Conservation (phyloP, 345 rosid genomes). For the Sapria himalayana region DNA sequence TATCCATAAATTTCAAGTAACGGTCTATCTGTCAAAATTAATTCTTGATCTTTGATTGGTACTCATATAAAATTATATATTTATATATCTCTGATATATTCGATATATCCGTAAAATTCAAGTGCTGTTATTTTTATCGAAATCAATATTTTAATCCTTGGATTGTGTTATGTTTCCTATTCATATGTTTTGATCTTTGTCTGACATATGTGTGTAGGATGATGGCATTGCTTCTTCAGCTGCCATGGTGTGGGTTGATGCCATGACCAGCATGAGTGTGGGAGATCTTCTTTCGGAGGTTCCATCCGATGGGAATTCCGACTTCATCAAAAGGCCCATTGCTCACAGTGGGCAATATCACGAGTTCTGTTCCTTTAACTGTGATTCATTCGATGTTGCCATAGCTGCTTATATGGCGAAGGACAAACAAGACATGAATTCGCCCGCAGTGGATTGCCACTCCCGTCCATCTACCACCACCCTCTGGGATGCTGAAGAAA, state of each 20-base stretch:
- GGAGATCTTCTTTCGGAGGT: conserved; percentile 78
- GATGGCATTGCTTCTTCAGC: conserved; percentile 29
- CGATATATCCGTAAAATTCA: no score
- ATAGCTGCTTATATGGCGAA: conserved; percentile 85
- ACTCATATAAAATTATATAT: no score
- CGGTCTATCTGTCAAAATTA: no score
- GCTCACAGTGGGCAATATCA: conserved; percentile 27
- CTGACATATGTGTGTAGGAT: no score
- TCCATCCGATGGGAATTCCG: conserved; percentile 23
- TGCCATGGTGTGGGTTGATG: conserved; percentile 93
- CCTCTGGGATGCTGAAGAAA: conserved; percentile 94
- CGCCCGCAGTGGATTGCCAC: no score
- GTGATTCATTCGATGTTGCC: conserved; percentile 96
- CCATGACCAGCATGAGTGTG: conserved; percentile 72
- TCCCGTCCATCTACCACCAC: conserved; percentile 48
- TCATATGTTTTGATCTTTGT: no score
- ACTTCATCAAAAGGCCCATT: conserved; percentile 19
- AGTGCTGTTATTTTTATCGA: no score
- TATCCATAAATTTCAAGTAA: no score
- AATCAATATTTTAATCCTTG: no score
- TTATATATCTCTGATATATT: no score
- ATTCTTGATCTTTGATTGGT: no score
- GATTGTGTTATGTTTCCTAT: no score
- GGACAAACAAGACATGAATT: conserved; percentile 32
- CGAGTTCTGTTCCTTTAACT: conserved; percentile 47